These are phyloP conservation scores for Naganishia sp. DNA, from an alignment of 1,284 basidiomycete species.

Conservation along the genomic window DNA sequence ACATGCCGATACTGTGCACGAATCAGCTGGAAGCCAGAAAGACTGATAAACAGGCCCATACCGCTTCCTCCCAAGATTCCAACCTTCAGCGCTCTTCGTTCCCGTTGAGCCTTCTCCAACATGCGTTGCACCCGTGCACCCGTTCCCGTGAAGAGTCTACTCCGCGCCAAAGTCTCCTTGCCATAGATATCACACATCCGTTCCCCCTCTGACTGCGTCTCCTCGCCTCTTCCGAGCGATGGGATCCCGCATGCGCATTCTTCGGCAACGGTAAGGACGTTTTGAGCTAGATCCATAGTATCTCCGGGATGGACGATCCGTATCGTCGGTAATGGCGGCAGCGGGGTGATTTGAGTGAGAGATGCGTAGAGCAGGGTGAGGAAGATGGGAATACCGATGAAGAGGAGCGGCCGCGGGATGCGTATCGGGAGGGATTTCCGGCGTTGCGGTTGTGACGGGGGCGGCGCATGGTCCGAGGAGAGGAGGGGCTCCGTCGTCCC, in stretches of 20 bases:
- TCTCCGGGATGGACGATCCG: conserved; percentile 35
- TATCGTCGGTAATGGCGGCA: conserved; percentile 47
- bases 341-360: conserved; percentile 44
- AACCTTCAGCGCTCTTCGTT: conserved; percentile 41
- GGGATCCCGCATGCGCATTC: conserved; percentile 25
- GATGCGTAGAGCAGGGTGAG: conserved; percentile 43
- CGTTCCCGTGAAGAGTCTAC: conserved; percentile 41
- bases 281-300: neutral
- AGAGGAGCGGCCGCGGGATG: conserved; percentile 34
- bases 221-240: neutral
- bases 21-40: conserved; percentile 26
- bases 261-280: conserved; percentile 13
- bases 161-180: conserved; percentile 40
- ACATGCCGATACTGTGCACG: conserved; percentile 49
- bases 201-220: conserved; percentile 13
- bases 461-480: neutral
- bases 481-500: neutral
- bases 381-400: conserved; percentile 41
- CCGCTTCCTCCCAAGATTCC: conserved; percentile 52
- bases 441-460: neutral
- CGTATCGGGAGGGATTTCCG: neutral
- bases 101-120: conserved; percentile 45
- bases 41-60: conserved; percentile 34
- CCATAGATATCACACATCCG: conserved; percentile 46
- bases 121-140: conserved; percentile 45